Evolutionary conservation across 2,329 filamentous ascomycete species (phyloP).

Genomic region (Aspergillus awamori): DNA sequence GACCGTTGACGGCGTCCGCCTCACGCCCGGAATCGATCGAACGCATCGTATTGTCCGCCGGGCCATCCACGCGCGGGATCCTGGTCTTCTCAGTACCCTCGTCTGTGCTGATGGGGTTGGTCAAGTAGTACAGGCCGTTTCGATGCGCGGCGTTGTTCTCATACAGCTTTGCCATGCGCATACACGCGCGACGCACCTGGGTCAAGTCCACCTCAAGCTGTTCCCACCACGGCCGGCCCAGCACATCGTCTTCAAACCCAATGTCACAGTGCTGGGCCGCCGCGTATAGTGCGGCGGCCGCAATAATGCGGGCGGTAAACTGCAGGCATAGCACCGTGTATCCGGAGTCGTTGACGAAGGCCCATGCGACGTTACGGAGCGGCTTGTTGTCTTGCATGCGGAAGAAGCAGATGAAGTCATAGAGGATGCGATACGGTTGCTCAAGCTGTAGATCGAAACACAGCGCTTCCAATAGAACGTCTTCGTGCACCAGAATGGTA

Average conservation of each 20-base stretch:
- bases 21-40: not conserved
- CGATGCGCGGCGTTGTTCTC: slow-evolving; percentile 48
- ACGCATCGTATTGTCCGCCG: slow-evolving; percentile 20
- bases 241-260: slow-evolving; percentile 71
- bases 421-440: slow-evolving; percentile 82
- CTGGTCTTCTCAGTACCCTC: slow-evolving; percentile 43
- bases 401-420: slow-evolving; percentile 75
- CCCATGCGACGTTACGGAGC: slow-evolving; percentile 85
- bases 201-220: slow-evolving; percentile 70
- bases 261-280: slow-evolving; percentile 74
- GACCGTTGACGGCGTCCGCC: slow-evolving; percentile 32
- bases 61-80: slow-evolving; percentile 34
- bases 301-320: slow-evolving; percentile 77
- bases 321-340: slow-evolving; percentile 83
- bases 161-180: slow-evolving; percentile 67
- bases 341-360: slow-evolving; percentile 88
- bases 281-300: slow-evolving; percentile 83
- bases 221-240: slow-evolving; percentile 86
- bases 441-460: slow-evolving; percentile 94
- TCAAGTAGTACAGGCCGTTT: slow-evolving; percentile 48
- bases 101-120: slow-evolving; percentile 37
- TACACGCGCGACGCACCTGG: slow-evolving; percentile 72
- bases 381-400: slow-evolving; percentile 76
- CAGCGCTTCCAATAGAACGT: slow-evolving; percentile 84
- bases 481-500: slow-evolving; percentile 88